Evolutionary conservation across 352 stramenopile species (phyloP), one percentile per base, ranked within the genome.

Genomic region (Paralagenidium karlingii): DNA sequence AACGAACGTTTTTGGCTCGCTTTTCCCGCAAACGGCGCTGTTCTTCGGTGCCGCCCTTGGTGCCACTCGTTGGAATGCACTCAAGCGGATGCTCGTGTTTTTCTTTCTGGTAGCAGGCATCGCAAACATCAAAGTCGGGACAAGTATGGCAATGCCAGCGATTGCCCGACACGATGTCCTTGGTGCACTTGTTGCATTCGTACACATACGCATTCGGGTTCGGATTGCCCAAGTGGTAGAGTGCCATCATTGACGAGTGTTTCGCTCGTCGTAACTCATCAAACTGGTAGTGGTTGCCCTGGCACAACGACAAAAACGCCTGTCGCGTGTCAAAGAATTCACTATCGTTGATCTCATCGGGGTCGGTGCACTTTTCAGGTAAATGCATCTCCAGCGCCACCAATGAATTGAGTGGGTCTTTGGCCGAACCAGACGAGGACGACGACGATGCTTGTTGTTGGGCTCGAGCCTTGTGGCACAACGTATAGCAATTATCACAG

Each of bases 191-290:
- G 38, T 90, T 88, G 66, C 80, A 88, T 48, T 84, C 71, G 44
- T 89, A 90, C 36, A 91, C 68, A 43, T 88, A 90, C 9, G 70
- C 78, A 38, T 88, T 94, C 38, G 75, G 64, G 30, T 83, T 88
- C 37, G 95, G 86, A 43, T 99, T 98, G 53, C 96, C 94, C 18
- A 99, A 61, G 58, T 99, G 94, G 63, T 97, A 99, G 30, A 99
- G 51, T 20, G 97, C 93, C 95, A 99, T 99, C 94, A 99, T 99
- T 2, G 89, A 98, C 47, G 94, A 98, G 64, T 99, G 96, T 60
- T 99, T 99, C 1, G 94, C 96, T 34, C 96, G 75, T 18, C 96
- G 85, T 24, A 99, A 68, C 56, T 97, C 81, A 59, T 99, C 95
- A 49, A 98, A 99, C 62, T 99, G 95, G 67, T 99, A 99, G 55